A percentile compares a stretch with the other conserved stretches of the same genome.
These are phyloP conservation scores for Backusella macrospora DNA, from an alignment of 192 early-diverging fungal species.

Conservation along the genomic window DNA sequence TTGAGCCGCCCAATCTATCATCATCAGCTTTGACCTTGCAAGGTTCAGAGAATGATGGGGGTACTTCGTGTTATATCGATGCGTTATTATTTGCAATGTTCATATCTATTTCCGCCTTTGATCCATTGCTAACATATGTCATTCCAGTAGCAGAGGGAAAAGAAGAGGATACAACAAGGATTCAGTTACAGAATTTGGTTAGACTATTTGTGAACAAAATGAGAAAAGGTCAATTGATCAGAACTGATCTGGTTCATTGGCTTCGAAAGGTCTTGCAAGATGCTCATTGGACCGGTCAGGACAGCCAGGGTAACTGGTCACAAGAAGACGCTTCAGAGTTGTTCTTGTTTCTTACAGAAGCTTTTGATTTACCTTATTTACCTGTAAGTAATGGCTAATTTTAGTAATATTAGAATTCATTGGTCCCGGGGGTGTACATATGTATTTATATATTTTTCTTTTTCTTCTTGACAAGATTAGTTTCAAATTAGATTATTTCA, in stretches of 20 bases:
- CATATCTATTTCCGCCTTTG: neutral
- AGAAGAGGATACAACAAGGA: neutral
- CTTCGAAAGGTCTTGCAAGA: neutral
- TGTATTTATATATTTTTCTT: neutral
- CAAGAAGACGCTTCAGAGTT: constrained; percentile 11
- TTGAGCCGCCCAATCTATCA: neutral
- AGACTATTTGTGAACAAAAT: neutral
- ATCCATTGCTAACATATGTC: neutral
- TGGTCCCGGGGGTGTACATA: neutral
- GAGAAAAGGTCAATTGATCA: constrained; percentile 4
- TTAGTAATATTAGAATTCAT: neutral
- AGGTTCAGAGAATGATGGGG: neutral
- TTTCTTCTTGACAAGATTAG: constrained; percentile 10
- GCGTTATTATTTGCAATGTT: constrained; percentile 2
- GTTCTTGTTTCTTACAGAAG: constrained; percentile 10
- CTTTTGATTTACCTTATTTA: neutral
- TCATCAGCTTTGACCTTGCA: neutral
- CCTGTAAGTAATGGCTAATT: neutral
- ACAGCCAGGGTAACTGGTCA: neutral
- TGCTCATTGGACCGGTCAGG: neutral
- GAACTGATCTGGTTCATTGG: neutral
- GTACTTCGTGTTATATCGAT: constrained; percentile 2
- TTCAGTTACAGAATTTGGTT: neutral
- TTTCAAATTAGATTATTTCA: constrained; percentile 19
- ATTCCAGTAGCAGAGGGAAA: neutral